phyloP scores from a whole-genome alignment of 768 basidiomycete genomes.

The Lanmaoa rubissima region DNA sequence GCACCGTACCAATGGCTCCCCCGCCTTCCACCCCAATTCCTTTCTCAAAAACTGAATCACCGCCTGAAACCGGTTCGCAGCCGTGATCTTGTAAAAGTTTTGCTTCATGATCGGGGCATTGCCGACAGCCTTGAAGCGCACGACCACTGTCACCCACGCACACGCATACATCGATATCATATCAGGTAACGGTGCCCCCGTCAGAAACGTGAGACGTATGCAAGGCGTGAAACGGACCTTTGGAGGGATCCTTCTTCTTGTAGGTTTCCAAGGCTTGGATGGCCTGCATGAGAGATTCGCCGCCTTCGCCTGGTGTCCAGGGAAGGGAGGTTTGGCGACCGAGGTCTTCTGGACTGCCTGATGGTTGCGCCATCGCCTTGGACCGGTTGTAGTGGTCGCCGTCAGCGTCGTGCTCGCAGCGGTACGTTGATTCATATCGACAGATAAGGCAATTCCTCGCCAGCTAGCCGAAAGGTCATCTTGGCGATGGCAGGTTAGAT shows the following conservation, averaged over 20 bases:
- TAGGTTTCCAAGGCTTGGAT: constrained; percentile 79
- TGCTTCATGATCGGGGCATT: constrained; percentile 99
- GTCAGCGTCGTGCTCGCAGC: not conserved
- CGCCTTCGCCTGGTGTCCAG: constrained; percentile 34
- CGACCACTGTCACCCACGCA: constrained; percentile 65
- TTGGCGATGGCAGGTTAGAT: not conserved
- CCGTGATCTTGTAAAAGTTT: constrained; percentile 97
- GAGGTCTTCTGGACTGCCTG: constrained; percentile 35
- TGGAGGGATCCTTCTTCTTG: constrained; percentile 80
- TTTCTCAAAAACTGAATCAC: constrained; percentile 91
- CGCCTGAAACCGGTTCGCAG: constrained; percentile 90
- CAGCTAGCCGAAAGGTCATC: not conserved
- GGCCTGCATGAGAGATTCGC: constrained; percentile 42
- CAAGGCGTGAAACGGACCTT: constrained; percentile 46
- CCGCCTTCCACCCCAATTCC: constrained; percentile 83
- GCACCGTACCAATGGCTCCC: constrained; percentile 74
- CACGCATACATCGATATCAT: not conserved
- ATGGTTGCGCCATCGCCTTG: constrained; percentile 27
- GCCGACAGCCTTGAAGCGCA: constrained; percentile 96
- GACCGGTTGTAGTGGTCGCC: constrained; percentile 6
- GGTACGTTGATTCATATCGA: not conserved
- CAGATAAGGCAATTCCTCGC: constrained; percentile 11
- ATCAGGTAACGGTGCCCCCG: not conserved
- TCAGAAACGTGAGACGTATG: not conserved
- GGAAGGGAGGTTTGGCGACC: constrained; percentile 31